Evolutionary conservation across 2,329 filamentous ascomycete species (phyloP).

Genomic region (Fusarium circinatum): DNA sequence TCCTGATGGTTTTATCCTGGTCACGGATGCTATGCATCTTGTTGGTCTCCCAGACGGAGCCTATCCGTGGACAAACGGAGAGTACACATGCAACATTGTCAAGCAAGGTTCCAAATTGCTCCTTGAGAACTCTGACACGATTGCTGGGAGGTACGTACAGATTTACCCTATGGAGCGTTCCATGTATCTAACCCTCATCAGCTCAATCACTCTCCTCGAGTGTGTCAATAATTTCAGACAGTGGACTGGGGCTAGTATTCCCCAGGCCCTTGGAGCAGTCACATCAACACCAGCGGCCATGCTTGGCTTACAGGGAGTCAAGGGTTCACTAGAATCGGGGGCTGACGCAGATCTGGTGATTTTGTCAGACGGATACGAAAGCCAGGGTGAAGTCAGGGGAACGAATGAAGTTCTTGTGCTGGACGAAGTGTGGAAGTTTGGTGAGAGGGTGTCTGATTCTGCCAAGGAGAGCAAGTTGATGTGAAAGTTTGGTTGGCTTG

Average conservation of each 20-base stretch:
- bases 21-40: constrained; percentile 92
- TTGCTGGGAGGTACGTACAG: constrained; percentile 75
- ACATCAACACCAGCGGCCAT: constrained; percentile 82
- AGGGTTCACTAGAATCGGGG: constrained; percentile 72
- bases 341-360: constrained; percentile 77
- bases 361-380: constrained; percentile 62
- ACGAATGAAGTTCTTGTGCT: constrained; percentile 66
- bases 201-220: constrained; percentile 78
- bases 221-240: constrained; percentile 84
- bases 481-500: constrained; percentile 18
- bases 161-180: not conserved
- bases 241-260: constrained; percentile 76
- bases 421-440: constrained; percentile 87
- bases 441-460: constrained; percentile 58
- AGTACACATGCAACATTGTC: constrained; percentile 66
- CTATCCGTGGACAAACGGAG: constrained; percentile 86
- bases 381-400: constrained; percentile 43
- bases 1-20: constrained; percentile 84
- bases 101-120: constrained; percentile 79
- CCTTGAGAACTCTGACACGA: constrained; percentile 80
- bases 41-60: constrained; percentile 84
- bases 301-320: constrained; percentile 73
- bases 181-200: constrained; percentile 43
- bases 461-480: constrained; percentile 25
- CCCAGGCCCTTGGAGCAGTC: constrained; percentile 76